Evolutionary conservation across 805 yeast genomes (phyloP).

Genomic region (Hanseniaspora hatyaiensis): DNA sequence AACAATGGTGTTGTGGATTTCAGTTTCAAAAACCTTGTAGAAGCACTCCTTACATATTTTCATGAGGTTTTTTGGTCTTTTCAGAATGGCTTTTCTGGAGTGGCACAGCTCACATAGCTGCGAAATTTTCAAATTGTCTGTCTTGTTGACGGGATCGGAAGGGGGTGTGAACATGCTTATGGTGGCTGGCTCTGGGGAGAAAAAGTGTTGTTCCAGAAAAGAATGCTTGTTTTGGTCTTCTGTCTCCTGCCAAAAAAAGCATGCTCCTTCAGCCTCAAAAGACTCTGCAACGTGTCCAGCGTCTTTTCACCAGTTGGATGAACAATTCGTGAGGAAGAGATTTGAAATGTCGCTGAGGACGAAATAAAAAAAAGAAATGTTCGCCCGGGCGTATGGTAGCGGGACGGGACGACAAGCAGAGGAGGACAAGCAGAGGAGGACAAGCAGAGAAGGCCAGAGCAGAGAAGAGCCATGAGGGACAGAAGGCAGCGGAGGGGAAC

Average conservation of each 20-base stretch:
- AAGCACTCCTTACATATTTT: conserved; percentile 87
- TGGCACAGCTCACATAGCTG: conserved; percentile 75
- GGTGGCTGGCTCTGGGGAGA: background rate
- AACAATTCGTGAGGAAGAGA: too few species aligned
- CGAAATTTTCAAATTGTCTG: conserved; percentile 26
- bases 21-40: conserved; percentile 82
- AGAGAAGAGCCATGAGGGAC: too few species aligned
- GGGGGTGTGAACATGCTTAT: conserved; percentile 24
- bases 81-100: conserved; percentile 70
- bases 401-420: background rate
- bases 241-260: too few species aligned
- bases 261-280: too few species aligned
- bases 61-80: conserved; percentile 83
- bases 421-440: background rate
- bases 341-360: background rate
- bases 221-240: too few species aligned
- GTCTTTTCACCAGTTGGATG: too few species aligned
- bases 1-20: conserved; percentile 80
- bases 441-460: background rate
- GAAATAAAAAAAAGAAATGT: background rate
- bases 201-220: too few species aligned
- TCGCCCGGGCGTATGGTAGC: background rate
- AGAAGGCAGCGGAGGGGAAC: too few species aligned
- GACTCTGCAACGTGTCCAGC: too few species aligned
- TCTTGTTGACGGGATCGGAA: conserved; percentile 27